These are phyloP conservation scores for Akanthomyces dipterigenus DNA, from an alignment of 2,329 filamentous ascomycete species.

Conservation along the genomic window DNA sequence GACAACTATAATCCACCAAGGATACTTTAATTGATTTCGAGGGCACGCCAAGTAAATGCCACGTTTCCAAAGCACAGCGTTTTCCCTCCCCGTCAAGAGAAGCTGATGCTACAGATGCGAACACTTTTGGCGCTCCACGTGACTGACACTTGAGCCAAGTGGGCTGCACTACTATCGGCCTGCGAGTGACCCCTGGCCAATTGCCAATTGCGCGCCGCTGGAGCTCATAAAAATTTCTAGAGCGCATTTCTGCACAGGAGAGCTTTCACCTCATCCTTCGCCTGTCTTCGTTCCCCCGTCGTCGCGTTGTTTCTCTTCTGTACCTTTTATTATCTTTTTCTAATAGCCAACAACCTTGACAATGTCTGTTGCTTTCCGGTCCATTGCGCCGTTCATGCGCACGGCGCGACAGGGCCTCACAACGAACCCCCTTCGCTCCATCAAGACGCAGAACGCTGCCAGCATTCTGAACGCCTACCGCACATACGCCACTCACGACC, in stretches of 20 bases:
- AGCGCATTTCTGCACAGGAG: constrained; percentile 19
- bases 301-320: constrained; percentile 21
- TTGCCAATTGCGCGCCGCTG: constrained; percentile 13
- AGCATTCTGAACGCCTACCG: constrained; percentile 60
- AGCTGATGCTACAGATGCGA: neutral
- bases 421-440: constrained; percentile 69
- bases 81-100: neutral
- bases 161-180: neutral
- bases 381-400: constrained; percentile 71
- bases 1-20: neutral
- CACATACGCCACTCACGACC: constrained; percentile 68
- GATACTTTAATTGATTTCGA: neutral
- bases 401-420: constrained; percentile 70
- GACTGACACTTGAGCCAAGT: constrained; percentile 2
- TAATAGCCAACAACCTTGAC: constrained; percentile 29
- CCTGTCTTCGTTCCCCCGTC: constrained; percentile 13
- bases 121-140: constrained; percentile 7
- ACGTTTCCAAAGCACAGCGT: neutral
- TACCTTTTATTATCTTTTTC: constrained; percentile 20
- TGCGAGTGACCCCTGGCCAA: constrained; percentile 6
- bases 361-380: constrained; percentile 78
- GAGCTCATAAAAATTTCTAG: constrained; percentile 32
- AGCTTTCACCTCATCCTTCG: constrained; percentile 14
- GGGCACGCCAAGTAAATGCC: neutral
- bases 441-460: constrained; percentile 55